These are phyloP conservation scores for Otatea glauca DNA, from an alignment of 176 grass and related monocot genomes.

Conservation along the genomic window DNA sequence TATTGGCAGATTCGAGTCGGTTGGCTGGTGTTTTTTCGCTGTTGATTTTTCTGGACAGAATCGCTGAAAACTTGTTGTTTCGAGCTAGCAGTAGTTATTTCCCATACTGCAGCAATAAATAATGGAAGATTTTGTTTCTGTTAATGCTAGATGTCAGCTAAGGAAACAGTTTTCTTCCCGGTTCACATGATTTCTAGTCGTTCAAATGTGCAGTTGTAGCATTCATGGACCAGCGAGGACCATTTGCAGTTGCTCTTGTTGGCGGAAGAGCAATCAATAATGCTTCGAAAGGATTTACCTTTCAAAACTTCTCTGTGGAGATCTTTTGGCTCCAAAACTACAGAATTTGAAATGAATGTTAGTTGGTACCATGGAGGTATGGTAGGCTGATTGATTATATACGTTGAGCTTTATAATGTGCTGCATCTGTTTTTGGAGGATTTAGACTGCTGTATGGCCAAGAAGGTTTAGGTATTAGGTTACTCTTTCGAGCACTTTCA, in stretches of 20 bases:
- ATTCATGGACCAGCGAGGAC: constrained; percentile 38
- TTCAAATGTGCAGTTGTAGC: constrained; percentile 23
- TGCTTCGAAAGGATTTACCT: constrained; percentile 51
- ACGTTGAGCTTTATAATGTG: constrained; percentile 48
- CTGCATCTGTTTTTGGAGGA: constrained; percentile 54
- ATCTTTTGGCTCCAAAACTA: constrained; percentile 54
- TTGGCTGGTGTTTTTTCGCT: neutral
- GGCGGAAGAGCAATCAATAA: constrained; percentile 58
- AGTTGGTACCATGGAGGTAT: constrained; percentile 40
- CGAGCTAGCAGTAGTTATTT: neutral
- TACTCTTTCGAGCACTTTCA: constrained; percentile 51
- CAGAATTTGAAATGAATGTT: constrained; percentile 46
- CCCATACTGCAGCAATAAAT: constrained; percentile 8
- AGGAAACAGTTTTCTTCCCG: constrained; percentile 53
- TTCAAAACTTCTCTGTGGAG: constrained; percentile 65
- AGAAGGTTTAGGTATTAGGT: constrained; percentile 48
- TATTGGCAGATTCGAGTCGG: neutral
- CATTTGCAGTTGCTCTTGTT: constrained; percentile 59
- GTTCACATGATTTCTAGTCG: constrained; percentile 54
- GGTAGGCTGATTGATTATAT: constrained; percentile 55
- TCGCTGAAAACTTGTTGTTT: neutral
- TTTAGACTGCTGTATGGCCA: constrained; percentile 55
- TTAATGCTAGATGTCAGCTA: constrained; percentile 55
- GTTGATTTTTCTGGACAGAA: neutral
- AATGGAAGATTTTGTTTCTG: constrained; percentile 51